Conservation (phyloP, 768 basidiomycete species). For the Boletus reticuloceps region DNA sequence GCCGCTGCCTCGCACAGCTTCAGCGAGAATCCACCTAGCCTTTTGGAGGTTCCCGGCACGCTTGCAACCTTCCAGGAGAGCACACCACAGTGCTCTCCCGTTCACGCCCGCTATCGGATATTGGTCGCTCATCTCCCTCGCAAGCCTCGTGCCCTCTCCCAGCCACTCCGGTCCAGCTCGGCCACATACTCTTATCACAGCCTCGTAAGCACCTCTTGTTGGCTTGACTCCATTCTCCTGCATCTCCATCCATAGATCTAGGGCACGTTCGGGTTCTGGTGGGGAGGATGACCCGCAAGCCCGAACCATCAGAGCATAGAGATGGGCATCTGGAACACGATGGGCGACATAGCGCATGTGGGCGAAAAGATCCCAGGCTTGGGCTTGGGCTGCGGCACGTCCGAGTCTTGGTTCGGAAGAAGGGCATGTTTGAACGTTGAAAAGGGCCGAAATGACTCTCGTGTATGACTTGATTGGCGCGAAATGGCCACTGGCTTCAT, state of each 20-base stretch:
- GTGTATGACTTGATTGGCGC: conserved; percentile 78
- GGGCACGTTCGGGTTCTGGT: conserved; percentile 84
- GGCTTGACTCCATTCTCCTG: conserved; percentile 68
- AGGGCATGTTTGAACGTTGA: conserved; percentile 39
- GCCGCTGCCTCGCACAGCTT: conserved; percentile 46
- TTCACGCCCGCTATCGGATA: conserved; percentile 35
- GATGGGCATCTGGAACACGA: conserved; percentile 63
- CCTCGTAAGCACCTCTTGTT: conserved; percentile 69
- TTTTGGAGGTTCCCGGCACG: conserved; percentile 79
- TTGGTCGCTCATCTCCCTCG: conserved; percentile 82
- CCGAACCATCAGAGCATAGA: conserved; percentile 86
- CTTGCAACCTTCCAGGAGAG: conserved; percentile 88
- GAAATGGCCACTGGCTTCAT: conserved; percentile 60
- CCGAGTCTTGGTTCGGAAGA: conserved; percentile 24
- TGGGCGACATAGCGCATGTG: conserved; percentile 98
- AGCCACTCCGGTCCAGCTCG: conserved; percentile 65
- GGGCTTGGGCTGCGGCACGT: conserved; percentile 54
- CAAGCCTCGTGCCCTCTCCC: conserved; percentile 78
- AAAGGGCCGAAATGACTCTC: conserved; percentile 58
- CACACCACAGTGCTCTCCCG: conserved; percentile 70
- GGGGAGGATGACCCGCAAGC: conserved; percentile 66
- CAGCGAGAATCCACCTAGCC: conserved; percentile 87
- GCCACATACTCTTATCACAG: conserved; percentile 80
- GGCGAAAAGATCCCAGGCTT: conserved; percentile 91
- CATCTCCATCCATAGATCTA: conserved; percentile 95